phyloP scores from a whole-genome alignment of 352 stramenopile genomes.

The Plasmopara muralis region DNA sequence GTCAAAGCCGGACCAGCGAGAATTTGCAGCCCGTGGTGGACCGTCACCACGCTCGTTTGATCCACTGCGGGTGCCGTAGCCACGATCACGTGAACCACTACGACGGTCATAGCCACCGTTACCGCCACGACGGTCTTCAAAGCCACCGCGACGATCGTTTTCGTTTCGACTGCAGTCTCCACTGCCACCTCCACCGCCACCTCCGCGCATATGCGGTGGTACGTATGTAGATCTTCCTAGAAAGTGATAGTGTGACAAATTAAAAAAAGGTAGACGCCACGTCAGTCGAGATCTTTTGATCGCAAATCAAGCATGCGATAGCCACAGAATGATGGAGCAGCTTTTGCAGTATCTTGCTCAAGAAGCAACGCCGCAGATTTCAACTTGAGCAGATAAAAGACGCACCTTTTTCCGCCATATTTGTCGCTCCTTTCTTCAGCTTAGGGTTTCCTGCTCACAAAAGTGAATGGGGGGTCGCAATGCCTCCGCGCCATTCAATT shows the following conservation, averaged over 20 bases:
- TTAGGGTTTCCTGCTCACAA: constrained; percentile 32
- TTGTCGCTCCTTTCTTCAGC: constrained; percentile 26
- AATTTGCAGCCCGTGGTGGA: constrained; percentile 34
- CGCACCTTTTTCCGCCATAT: constrained; percentile 41
- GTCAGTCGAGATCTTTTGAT: constrained; percentile 9
- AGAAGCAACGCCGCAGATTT: constrained; percentile 2
- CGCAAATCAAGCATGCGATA: background rate
- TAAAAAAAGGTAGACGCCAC: constrained; percentile 1
- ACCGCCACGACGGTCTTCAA: constrained; percentile 20
- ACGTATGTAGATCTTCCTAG: constrained; percentile 72
- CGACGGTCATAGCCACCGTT: constrained; percentile 25
- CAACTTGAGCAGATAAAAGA: background rate
- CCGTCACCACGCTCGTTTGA: constrained; percentile 28
- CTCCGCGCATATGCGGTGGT: constrained; percentile 55
- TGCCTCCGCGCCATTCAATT: constrained; percentile 24
- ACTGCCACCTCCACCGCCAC: constrained; percentile 14
- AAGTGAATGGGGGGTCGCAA: constrained; percentile 26
- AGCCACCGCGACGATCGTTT: constrained; percentile 20
- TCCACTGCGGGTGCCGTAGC: constrained; percentile 15
- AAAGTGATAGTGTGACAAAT: constrained; percentile 2
- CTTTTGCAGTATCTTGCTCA: background rate
- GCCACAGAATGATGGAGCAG: background rate
- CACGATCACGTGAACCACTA: constrained; percentile 32
- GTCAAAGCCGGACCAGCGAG: constrained; percentile 49
- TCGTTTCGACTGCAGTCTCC: background rate